Evolutionary conservation across 2,329 filamentous ascomycete species (phyloP), one percentile per base, ranked within the genome.

Genomic region (Ceratocystis lukuohia): DNA sequence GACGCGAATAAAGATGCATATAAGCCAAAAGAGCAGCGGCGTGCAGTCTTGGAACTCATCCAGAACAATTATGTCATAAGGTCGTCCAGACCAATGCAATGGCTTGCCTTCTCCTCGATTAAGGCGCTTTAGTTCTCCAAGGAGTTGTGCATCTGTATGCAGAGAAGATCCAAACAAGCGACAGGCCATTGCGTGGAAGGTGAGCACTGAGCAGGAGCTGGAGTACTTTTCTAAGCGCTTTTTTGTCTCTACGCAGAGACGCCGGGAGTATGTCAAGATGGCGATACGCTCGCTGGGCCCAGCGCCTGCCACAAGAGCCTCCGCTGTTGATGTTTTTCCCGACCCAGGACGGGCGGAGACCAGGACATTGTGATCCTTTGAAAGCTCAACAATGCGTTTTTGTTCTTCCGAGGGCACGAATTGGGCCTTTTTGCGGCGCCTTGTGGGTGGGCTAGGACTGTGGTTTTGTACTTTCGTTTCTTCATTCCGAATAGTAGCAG

Each of bases 11-110:
- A 75, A 73, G n/a, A 69, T 67, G 22, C 30, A 68, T 0, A 68
- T 64, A 2, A 74, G 64, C 72, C 70, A 74, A 62, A 72, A 74
- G 1, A 72, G 66, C 28, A 68, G 33, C 5, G 70, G 69, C 1
- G 71, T 73, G 30, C 72, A 74, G 41, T 75, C 73, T 37, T 74
- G 73, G 22, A 74, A 70, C 65, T 75, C 73, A 41, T 75, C 73
- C 8, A 74, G 45, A 3, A 74, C 70, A 37, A 75, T 68, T 3
- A 74, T 71, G n/a, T 74, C 72, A 63, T 71, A 74, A 15, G 71
- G 71, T 10, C 37, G 25, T 7, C n/a, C 68, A 2, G 7, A 62
- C 71, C 72, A 73, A 25, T 20, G 5, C 5, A 72, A 72, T 30
- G 69, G 65, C 1, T 12, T 15, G 48, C 59, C 22, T n/a, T 65